Conservation (phyloP, 768 basidiomycete genomes). For the Tricholoma furcatifolium region DNA sequence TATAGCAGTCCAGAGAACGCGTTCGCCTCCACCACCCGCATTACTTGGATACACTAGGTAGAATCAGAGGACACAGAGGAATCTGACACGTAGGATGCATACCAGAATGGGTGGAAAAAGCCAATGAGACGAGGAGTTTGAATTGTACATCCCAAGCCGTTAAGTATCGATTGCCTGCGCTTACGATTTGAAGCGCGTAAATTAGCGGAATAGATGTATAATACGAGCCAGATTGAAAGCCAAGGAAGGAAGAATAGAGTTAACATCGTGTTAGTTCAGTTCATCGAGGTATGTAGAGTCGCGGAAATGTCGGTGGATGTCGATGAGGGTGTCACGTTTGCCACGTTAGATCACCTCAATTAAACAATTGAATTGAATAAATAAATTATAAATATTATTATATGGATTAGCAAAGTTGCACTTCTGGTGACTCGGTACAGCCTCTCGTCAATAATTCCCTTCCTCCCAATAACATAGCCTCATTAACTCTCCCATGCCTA, state of each 20-base stretch:
- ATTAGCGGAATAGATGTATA: constrained; percentile 8
- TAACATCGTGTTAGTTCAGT: not conserved
- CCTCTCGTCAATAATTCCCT: too few species aligned
- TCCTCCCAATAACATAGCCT: too few species aligned
- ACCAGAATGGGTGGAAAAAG: constrained; percentile 98
- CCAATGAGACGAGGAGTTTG: constrained; percentile 51
- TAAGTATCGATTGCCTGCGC: constrained; percentile 6
- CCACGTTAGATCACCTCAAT: too few species aligned
- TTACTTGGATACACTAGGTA: constrained; percentile 55
- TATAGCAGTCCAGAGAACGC: constrained; percentile 92
- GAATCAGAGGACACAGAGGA: constrained; percentile 29
- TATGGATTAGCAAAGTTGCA: too few species aligned
- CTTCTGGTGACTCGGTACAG: too few species aligned
- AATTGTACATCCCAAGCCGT: constrained; percentile 22
- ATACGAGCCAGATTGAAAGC: constrained; percentile 9
- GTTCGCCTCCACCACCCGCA: constrained; percentile 95
- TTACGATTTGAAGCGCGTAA: constrained; percentile 11
- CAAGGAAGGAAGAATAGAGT: not conserved
- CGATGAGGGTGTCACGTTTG: too few species aligned
- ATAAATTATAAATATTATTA: too few species aligned
- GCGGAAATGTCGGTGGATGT: too few species aligned
- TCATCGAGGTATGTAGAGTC: not conserved
- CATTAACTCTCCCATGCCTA: too few species aligned
- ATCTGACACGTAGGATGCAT: constrained; percentile 22
- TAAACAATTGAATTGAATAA: too few species aligned